These are phyloP conservation scores for Claviceps monticola DNA, from an alignment of 2,329 filamentous ascomycete genomes.

Conservation along the genomic window DNA sequence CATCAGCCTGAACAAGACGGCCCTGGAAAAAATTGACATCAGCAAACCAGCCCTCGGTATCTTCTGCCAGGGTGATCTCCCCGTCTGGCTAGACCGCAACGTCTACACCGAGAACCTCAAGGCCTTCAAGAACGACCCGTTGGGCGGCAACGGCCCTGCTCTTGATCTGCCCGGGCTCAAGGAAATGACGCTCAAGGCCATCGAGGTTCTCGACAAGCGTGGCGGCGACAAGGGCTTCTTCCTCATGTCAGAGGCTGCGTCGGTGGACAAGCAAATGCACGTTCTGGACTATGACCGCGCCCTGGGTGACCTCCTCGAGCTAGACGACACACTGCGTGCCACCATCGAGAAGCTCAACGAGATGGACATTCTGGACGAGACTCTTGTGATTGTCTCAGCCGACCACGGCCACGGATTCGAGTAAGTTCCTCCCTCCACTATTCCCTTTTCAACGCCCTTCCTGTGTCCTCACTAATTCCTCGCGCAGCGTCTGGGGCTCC, in stretches of 20 bases:
- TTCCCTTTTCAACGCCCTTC: background rate
- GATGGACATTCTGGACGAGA: conserved; percentile 56
- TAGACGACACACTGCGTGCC: conserved; percentile 70
- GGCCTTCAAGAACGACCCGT: conserved; percentile 52
- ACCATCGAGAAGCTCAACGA: conserved; percentile 56
- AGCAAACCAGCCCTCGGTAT: conserved; percentile 58
- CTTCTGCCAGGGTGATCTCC: conserved; percentile 61
- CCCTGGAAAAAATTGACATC: conserved; percentile 43
- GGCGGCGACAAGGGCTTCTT: conserved; percentile 64
- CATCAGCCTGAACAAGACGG: conserved; percentile 60
- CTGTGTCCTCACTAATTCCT: conserved; percentile 1
- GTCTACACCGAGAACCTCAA: conserved; percentile 60
- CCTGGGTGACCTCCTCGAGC: conserved; percentile 70
- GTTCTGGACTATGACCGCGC: conserved; percentile 72
- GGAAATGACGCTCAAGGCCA: conserved; percentile 79
- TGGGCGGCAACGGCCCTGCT: conserved; percentile 48
- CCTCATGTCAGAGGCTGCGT: conserved; percentile 76
- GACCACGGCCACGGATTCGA: conserved; percentile 86
- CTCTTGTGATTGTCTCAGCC: conserved; percentile 68
- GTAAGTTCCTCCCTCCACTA: conserved; percentile 13
- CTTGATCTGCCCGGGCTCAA: conserved; percentile 70
- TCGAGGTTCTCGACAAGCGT: conserved; percentile 59
- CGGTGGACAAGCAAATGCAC: conserved; percentile 87
- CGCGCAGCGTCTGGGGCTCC: conserved; percentile 53
- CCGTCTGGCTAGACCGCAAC: conserved; percentile 78